These are phyloP conservation scores for Lactarius tabidus DNA, from an alignment of 768 basidiomycete species.

Conservation along the genomic window DNA sequence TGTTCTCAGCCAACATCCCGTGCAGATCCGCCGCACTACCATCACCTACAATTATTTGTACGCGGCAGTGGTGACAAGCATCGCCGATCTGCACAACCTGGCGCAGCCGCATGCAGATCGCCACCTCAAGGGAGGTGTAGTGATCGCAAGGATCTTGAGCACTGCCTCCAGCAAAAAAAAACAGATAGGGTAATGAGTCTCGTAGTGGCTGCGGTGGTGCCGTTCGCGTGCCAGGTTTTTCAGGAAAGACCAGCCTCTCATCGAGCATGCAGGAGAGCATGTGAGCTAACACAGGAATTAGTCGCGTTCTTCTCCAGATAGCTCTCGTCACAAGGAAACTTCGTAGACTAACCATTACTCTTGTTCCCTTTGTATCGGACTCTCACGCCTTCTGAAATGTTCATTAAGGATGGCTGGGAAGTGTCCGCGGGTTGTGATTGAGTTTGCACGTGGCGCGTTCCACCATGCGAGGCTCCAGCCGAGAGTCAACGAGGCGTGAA, in stretches of 20 bases:
- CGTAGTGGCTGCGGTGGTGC: background rate
- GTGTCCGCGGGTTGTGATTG: background rate
- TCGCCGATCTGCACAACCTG: conserved; percentile 11
- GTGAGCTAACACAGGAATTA: background rate
- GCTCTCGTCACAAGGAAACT: background rate
- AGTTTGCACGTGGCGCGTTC: conserved; percentile 2
- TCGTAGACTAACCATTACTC: background rate
- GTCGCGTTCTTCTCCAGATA: background rate
- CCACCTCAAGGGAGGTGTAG: background rate
- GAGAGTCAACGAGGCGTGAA: conserved; percentile 11
- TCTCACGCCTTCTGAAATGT: background rate
- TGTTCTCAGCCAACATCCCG: background rate
- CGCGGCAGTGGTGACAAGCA: background rate
- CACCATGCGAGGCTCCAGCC: conserved; percentile 8
- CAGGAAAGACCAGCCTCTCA: background rate
- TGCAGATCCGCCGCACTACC: background rate
- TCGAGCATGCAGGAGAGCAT: background rate
- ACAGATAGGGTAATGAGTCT: background rate
- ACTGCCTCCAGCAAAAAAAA: background rate
- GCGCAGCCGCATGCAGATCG: conserved; percentile 2
- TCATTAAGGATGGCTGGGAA: conserved; percentile 5
- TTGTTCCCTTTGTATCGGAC: conserved; percentile 8
- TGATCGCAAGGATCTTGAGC: background rate
- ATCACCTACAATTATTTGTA: background rate
- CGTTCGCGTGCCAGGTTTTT: background rate